Conservation (phyloP, 345 rosid species). For the Schrenkiella parvula region DNA sequence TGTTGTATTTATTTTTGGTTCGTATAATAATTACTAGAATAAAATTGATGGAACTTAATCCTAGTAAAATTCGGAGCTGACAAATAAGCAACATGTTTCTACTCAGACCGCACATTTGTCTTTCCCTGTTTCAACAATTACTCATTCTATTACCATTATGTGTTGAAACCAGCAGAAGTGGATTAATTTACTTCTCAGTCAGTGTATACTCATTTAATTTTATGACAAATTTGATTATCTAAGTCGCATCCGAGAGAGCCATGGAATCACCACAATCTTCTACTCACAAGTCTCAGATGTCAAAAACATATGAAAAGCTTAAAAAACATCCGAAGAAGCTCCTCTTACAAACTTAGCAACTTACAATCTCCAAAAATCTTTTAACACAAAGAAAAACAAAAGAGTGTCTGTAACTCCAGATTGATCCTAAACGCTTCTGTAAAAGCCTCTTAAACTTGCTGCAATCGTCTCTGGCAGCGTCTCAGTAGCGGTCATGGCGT, state of each 20-base stretch:
- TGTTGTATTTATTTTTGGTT: neutral
- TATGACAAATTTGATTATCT: neutral
- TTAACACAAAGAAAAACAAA: neutral
- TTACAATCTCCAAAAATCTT: neutral
- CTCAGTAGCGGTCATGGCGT: conserved; percentile 29
- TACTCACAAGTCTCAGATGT: conserved; percentile 7
- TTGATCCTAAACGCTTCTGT: conserved; percentile 21
- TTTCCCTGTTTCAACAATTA: neutral
- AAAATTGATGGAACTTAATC: neutral
- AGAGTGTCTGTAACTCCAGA: conserved; percentile 11
- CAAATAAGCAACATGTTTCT: neutral
- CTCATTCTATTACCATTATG: neutral
- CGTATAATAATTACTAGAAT: neutral
- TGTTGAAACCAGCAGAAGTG: neutral
- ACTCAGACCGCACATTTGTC: neutral
- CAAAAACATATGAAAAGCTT: neutral
- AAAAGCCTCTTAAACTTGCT: neutral
- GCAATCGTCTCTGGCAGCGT: neutral
- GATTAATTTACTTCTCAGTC: neutral
- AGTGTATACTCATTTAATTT: neutral
- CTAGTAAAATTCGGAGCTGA: neutral
- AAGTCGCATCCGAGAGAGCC: neutral
- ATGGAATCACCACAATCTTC: conserved; percentile 2
- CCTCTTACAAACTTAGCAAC: neutral
- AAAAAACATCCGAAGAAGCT: neutral